Percentiles rank a stretch among this genome's conserved stretches.
Evolutionary conservation across 768 basidiomycete species (phyloP).

Genomic region (Candolleomyces eurysporus): DNA sequence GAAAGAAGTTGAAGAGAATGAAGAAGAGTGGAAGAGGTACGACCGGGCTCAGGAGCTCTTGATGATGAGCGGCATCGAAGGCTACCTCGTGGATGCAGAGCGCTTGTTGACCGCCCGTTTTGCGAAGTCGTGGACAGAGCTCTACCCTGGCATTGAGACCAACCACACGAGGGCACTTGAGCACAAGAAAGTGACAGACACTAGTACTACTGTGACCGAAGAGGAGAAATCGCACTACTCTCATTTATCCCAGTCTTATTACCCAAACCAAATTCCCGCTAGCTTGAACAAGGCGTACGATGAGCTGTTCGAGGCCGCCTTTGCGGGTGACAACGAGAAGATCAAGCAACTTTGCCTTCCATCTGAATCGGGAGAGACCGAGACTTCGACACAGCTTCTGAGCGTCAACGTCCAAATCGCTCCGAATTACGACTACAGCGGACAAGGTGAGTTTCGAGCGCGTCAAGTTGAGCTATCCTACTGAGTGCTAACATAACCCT

Average conservation of each 20-base stretch:
- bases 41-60: slow-evolving; percentile 13
- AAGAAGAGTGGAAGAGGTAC: slow-evolving; percentile 7
- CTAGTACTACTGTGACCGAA: too few species aligned
- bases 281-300: slow-evolving; percentile 42
- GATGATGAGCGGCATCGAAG: slow-evolving; percentile 23
- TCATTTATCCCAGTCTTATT: slow-evolving; percentile 15
- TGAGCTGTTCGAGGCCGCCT: slow-evolving; percentile 57
- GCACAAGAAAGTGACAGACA: neutral
- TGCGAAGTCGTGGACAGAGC: slow-evolving; percentile 43
- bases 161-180: slow-evolving; percentile 2
- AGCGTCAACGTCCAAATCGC: slow-evolving; percentile 38
- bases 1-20: neutral
- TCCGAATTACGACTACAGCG: slow-evolving; percentile 11
- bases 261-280: slow-evolving; percentile 29
- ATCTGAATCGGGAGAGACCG: slow-evolving; percentile 22
- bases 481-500: neutral
- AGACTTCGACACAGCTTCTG: slow-evolving; percentile 30
- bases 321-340: slow-evolving; percentile 46
- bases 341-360: slow-evolving; percentile 56
- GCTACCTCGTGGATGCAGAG: slow-evolving; percentile 34
- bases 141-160: slow-evolving; percentile 28
- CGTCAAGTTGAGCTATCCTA: neutral
- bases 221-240: neutral
- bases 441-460: slow-evolving; percentile 19
- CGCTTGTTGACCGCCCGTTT: slow-evolving; percentile 27